Conservation (phyloP, 257 asterid genomes). For the Galeopsis tetrahit region DNA sequence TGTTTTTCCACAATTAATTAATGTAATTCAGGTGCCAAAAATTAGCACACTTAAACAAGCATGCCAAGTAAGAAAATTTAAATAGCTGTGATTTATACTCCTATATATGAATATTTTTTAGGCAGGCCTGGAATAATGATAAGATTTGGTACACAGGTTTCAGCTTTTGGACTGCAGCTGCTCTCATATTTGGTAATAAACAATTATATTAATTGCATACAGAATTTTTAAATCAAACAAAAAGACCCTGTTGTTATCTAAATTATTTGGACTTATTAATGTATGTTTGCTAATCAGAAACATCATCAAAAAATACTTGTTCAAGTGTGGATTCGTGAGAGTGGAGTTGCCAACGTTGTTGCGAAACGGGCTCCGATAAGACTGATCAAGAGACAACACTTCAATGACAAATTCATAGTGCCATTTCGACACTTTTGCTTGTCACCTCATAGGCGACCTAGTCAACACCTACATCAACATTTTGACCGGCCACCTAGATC, state of each 20-base stretch:
- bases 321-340: too few species aligned
- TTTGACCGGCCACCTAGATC: too few species aligned
- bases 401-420: too few species aligned
- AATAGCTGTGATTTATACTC: neutral
- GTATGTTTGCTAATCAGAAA: conserved; percentile 39
- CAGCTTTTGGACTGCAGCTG: conserved; percentile 30
- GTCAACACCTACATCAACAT: too few species aligned
- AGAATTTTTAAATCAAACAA: neutral
- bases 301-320: too few species aligned
- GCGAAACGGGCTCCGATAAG: too few species aligned
- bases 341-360: too few species aligned
- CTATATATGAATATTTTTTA: neutral
- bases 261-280: neutral
- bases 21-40: conserved; percentile 51
- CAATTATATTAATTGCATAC: neutral
- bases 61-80: conserved; percentile 41
- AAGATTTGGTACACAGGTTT: conserved; percentile 25
- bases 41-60: conserved; percentile 39
- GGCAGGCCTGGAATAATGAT: neutral
- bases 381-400: too few species aligned
- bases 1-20: conserved; percentile 37
- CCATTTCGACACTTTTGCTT: too few species aligned
- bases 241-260: neutral
- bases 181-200: conserved; percentile 31
- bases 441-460: too few species aligned